phyloP scores from a whole-genome alignment of 129 eudicot species.

The Helianthus annuus region HanXRQr2.0-SUNRISE NC_035448.2:120062245-120062744 shows the following conservation, averaged over 20 bases:
- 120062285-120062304: background rate
- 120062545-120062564: conserved; percentile 99
- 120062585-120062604: conserved; percentile 92
- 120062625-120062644: conserved; percentile 83
- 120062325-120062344: conserved; percentile 96
- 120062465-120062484: conserved; percentile 98
- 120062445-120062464: conserved; percentile 98
- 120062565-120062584: conserved; percentile 94
- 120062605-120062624: conserved; percentile 99
- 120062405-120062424: conserved; percentile 96
- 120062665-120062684: conserved; percentile 94
- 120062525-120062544: conserved; percentile 88
- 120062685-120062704: conserved; percentile 87
- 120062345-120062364: conserved; percentile 97
- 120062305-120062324: conserved; percentile 75
- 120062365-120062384: conserved; percentile 93
- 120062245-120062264: too few relatives aligned
- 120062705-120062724: conserved; percentile 68
- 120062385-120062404: conserved; percentile 98
- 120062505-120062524: conserved; percentile 78
- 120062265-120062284: background rate
- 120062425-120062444: conserved; percentile 88
- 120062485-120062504: conserved; percentile 89
- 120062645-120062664: conserved; percentile 86
- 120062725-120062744: conserved; percentile 68